Evolutionary conservation across 495 filamentous ascomycete species (phyloP).

Genomic region (Penicillium daleae): DNA sequence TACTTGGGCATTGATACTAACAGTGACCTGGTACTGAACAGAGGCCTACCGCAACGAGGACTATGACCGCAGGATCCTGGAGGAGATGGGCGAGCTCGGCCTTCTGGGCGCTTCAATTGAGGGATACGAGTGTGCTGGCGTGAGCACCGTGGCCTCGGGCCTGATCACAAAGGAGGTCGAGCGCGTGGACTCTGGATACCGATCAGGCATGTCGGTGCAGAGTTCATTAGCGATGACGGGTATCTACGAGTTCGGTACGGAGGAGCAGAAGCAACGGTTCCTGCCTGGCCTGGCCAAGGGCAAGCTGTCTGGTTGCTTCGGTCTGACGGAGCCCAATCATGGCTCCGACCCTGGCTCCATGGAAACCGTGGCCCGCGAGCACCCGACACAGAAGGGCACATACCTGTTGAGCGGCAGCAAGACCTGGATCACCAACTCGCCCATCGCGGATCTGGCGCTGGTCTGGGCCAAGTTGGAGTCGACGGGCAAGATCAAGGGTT

Average conservation of each 20-base stretch:
- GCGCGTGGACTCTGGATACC: conserved; percentile 92
- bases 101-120: conserved; percentile 89
- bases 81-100: conserved; percentile 95
- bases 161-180: conserved; percentile 96
- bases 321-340: conserved; percentile 96
- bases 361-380: conserved; percentile 85
- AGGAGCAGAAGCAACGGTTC: conserved; percentile 88
- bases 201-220: conserved; percentile 95
- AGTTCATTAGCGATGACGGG: conserved; percentile 93
- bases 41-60: conserved; percentile 95
- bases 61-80: conserved; percentile 85
- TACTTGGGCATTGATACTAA: background rate
- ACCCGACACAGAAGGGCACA: conserved; percentile 86
- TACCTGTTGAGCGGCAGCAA: conserved; percentile 83
- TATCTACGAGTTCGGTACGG: conserved; percentile 90
- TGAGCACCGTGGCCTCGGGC: conserved; percentile 86
- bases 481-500: conserved; percentile 94
- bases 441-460: conserved; percentile 86
- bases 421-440: conserved; percentile 99
- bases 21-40: conserved; percentile 33
- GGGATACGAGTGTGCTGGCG: conserved; percentile 94
- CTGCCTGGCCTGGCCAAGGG: conserved; percentile 86
- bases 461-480: conserved; percentile 93
- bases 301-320: conserved; percentile 87
- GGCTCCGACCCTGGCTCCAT: conserved; percentile 95